Base-by-base conservation (phyloP, 1,139 yeast species). In the Wickerhamomyces sp. region DNA sequence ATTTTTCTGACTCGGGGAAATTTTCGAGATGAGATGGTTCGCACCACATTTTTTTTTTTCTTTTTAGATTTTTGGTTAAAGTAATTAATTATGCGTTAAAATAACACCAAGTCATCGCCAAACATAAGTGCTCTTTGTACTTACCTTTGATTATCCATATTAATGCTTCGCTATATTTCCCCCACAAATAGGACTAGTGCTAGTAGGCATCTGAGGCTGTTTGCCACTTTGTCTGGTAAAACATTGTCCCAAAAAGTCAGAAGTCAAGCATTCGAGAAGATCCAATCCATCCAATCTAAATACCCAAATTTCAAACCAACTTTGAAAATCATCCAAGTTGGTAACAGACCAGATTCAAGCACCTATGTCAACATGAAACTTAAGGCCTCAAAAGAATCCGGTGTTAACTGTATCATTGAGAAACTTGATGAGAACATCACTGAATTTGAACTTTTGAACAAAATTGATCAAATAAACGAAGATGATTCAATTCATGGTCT, bases 351-450 rank as follows among this genome's bases (percentile, higher is more conserved):
- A 7, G 94, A 84, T 55, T 82, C 92, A 1, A 73, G 86, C 1
- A 81, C 88, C 1, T 84, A 84, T 59, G 92, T 84, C 31, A 72
- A 80, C 43, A 79, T 85, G 69, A 84, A 84, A 58, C 64, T 81
- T 43, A 82, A 81, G 59, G 87, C 90, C 6, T 86, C 89, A 18
- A 65, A 72, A 31, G 80, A 81, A 31, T 78, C 87, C 36, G 82
- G 82, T 46, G 78, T 84, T 40, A 64, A 65, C 21, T 81, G 87
- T 41, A 64, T 67, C 20, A 69, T 81, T 42, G 63, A 80, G 47
- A 78, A 78, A 47, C 67, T 81, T 36, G 78, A 77, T 3, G 79
- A 71, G 38, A 65, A 68, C 34, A 74, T 81, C 34, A 46, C 77
- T 2, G 81, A 84, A 56, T 70, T 68, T 24, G 80, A 71, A 28